Percentiles rank a stretch among this genome's conserved stretches.
phyloP scores from a whole-genome alignment of 805 yeast species.

The Schwanniomyces sp. region DNA sequence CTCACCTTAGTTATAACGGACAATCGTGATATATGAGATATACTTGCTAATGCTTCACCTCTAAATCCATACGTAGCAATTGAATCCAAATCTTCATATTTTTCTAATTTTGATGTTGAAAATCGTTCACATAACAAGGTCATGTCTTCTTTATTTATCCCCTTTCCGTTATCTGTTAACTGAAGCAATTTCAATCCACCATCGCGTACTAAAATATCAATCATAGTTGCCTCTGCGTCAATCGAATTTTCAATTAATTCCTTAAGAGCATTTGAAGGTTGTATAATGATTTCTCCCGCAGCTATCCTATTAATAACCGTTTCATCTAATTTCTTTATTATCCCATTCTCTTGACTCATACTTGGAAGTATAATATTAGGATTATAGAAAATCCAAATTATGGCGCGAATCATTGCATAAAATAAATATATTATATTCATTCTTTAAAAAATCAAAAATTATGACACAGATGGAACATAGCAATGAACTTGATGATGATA shows the following conservation, averaged over 20 bases:
- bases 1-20: constrained; percentile 74
- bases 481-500: neutral
- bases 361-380: neutral
- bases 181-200: constrained; percentile 89
- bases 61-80: constrained; percentile 89
- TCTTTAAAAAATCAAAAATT: neutral
- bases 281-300: constrained; percentile 94
- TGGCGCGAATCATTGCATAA: neutral
- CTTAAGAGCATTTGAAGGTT: constrained; percentile 92
- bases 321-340: constrained; percentile 48
- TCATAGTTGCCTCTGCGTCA: constrained; percentile 74
- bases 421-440: neutral
- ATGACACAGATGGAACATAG: neutral
- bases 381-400: neutral
- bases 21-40: constrained; percentile 84
- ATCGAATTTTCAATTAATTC: constrained; percentile 90
- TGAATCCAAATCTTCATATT: constrained; percentile 70
- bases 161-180: constrained; percentile 86
- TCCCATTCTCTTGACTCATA: neutral
- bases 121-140: constrained; percentile 84
- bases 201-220: constrained; percentile 83
- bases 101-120: constrained; percentile 80
- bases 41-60: constrained; percentile 95
- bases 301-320: constrained; percentile 88
- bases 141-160: constrained; percentile 73